A percentile compares a stretch with the other conserved stretches of the same genome.
phyloP scores from a whole-genome alignment of 2,329 filamentous ascomycete species.

The Talaromyces albobiverticillius region DNA sequence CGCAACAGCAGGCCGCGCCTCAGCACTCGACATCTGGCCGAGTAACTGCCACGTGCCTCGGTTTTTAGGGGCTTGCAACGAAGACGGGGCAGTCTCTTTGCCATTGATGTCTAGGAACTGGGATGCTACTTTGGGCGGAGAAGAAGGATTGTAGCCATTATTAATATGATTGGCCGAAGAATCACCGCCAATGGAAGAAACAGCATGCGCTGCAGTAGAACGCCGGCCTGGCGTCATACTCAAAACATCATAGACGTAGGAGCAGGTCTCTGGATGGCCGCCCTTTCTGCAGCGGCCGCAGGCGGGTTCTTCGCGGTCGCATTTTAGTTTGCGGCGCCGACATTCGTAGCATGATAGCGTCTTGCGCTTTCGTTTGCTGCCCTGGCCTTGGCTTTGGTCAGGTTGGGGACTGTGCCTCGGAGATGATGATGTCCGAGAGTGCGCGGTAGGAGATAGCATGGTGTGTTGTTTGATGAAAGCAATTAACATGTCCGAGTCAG shows the following conservation, averaged over 20 bases:
- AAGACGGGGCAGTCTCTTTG: not conserved
- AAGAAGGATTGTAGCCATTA: too few species aligned
- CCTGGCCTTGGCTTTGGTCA: too few species aligned
- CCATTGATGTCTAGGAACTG: slow-evolving; percentile 8
- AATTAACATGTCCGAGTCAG: not conserved
- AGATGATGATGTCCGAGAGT: slow-evolving; percentile 6
- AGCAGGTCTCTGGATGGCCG: slow-evolving; percentile 13
- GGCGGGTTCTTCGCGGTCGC: slow-evolving; percentile 19
- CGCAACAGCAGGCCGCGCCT: slow-evolving; percentile 16
- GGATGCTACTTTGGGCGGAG: not conserved
- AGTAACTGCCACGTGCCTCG: slow-evolving; percentile 12
- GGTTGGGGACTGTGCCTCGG: not conserved
- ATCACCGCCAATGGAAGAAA: too few species aligned
- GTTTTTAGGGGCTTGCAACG: slow-evolving; percentile 1
- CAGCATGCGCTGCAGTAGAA: not conserved
- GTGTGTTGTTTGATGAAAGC: not conserved
- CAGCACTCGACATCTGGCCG: not conserved
- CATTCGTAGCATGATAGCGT: slow-evolving; percentile 15
- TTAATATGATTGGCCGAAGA: not conserved
- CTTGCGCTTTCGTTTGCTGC: slow-evolving; percentile 11
- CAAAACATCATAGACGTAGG: slow-evolving; percentile 7
- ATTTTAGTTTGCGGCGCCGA: slow-evolving; percentile 13
- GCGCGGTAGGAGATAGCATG: not conserved
- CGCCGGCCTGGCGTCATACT: not conserved
- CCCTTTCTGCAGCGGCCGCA: slow-evolving; percentile 19